Percentiles rank a stretch among this genome's conserved stretches.
Evolutionary conservation across 768 basidiomycete species (phyloP).

Genomic region (Rickenella mellea): DNA sequence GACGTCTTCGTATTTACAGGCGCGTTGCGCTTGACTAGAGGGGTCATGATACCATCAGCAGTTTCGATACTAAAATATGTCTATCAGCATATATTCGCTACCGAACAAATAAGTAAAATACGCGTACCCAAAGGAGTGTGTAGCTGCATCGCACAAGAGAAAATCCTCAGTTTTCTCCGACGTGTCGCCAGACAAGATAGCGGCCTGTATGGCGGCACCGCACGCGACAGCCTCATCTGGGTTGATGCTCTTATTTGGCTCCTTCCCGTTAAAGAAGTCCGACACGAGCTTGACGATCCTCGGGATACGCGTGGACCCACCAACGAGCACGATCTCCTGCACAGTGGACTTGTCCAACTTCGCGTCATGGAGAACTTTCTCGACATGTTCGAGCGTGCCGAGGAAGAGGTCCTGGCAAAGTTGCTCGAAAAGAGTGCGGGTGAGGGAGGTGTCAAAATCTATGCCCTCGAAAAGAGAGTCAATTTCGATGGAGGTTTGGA

Average conservation of each 20-base stretch:
- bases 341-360: conserved; percentile 97
- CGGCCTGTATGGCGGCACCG: conserved; percentile 99
- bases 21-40: conserved; percentile 97
- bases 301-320: conserved; percentile 99
- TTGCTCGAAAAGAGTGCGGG: conserved; percentile 99
- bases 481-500: conserved; percentile 98
- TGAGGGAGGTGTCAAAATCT: conserved; percentile 98
- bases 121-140: conserved; percentile 90
- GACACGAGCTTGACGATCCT: conserved; percentile 98
- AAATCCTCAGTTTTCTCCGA: conserved; percentile 98
- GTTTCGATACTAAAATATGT: conserved; percentile 99
- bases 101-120: no score
- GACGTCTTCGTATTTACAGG: conserved; percentile 98
- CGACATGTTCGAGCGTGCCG: conserved; percentile 95
- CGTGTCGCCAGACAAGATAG: conserved; percentile 95
- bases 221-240: conserved; percentile 99
- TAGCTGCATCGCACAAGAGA: conserved; percentile 89
- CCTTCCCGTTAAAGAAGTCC: conserved; percentile 96
- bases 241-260: conserved; percentile 99
- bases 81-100: no score
- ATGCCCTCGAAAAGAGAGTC: conserved; percentile 97
- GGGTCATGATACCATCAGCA: conserved; percentile 97
- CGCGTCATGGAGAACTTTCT: conserved; percentile 97
- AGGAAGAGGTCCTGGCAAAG: conserved; percentile 94
- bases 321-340: conserved; percentile 98